These are phyloP conservation scores for Prunus dulcis DNA, from an alignment of 306 rosid genomes.

Conservation along the genomic window DNA sequence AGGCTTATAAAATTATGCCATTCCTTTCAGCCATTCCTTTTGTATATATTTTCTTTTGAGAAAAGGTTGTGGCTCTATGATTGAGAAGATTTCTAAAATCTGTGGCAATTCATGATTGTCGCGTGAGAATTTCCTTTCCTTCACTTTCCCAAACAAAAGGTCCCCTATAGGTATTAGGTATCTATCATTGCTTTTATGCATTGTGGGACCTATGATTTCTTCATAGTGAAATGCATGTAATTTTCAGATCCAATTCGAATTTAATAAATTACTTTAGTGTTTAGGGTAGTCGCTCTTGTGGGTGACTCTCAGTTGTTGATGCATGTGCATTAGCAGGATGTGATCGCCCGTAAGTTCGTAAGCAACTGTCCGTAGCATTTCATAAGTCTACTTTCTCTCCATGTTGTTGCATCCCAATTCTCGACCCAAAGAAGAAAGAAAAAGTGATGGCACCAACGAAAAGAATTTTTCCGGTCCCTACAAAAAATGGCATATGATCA, in stretches of 20 bases:
- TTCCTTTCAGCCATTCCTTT: constrained; percentile 29
- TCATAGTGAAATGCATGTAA: not conserved
- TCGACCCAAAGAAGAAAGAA: no score
- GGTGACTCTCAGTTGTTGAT: no score
- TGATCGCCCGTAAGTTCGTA: no score
- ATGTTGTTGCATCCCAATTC: no score
- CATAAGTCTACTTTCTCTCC: no score
- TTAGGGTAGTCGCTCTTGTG: no score
- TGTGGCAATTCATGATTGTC: constrained; percentile 18
- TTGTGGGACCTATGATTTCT: constrained; percentile 8
- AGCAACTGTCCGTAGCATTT: no score
- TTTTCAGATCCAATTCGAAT: not conserved
- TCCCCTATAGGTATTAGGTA: not conserved
- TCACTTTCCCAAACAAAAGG: not conserved
- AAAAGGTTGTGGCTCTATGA: not conserved
- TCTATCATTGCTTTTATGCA: not conserved
- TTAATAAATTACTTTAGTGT: no score
- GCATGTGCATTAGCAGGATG: no score
- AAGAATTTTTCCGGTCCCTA: no score
- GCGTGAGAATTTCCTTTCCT: constrained; percentile 1
- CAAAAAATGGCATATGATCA: not conserved
- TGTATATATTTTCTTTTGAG: not conserved
- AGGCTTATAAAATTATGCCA: constrained; percentile 3
- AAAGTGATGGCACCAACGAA: no score
- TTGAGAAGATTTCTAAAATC: not conserved